Percentiles rank a stretch among this genome's conserved stretches.
These are phyloP conservation scores for Acanthamoeba royreba DNA, from an alignment of 208 protist species.

Conservation along the genomic window DNA sequence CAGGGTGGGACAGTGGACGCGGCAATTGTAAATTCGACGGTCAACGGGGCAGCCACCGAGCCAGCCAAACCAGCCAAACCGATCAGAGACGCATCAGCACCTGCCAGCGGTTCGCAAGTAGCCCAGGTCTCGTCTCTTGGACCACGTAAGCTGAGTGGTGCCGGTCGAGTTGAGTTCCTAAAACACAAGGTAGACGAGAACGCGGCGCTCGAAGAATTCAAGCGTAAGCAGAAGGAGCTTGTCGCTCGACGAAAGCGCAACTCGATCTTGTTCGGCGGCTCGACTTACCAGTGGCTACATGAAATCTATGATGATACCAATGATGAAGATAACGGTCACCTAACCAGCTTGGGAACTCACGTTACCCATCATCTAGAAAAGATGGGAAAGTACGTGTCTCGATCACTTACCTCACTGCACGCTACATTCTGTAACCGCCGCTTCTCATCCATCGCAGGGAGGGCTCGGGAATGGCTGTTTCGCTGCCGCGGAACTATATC, in stretches of 20 bases:
- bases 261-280: not conserved
- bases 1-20: not conserved
- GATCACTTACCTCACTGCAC: not conserved
- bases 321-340: not conserved
- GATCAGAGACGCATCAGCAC: not conserved
- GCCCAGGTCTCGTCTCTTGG: not conserved
- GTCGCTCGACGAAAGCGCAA: not conserved
- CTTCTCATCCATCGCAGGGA: not conserved
- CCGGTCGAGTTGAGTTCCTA: not conserved
- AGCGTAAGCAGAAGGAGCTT: not conserved
- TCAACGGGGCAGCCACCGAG: not conserved
- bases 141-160: not conserved
- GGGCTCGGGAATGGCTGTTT: not conserved
- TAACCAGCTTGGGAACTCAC: too few relatives aligned
- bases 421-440: not conserved
- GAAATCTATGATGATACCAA: too few relatives aligned
- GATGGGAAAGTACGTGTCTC: too few relatives aligned
- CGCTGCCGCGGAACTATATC: not conserved
- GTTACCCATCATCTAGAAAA: too few relatives aligned
- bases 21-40: not conserved
- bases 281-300: not conserved
- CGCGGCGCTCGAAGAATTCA: not conserved
- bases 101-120: not conserved
- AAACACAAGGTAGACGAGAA: too few relatives aligned
- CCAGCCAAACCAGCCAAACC: not conserved